Conservation (phyloP, 2,329 filamentous ascomycete species). For the Trichophyton simii region DNA sequence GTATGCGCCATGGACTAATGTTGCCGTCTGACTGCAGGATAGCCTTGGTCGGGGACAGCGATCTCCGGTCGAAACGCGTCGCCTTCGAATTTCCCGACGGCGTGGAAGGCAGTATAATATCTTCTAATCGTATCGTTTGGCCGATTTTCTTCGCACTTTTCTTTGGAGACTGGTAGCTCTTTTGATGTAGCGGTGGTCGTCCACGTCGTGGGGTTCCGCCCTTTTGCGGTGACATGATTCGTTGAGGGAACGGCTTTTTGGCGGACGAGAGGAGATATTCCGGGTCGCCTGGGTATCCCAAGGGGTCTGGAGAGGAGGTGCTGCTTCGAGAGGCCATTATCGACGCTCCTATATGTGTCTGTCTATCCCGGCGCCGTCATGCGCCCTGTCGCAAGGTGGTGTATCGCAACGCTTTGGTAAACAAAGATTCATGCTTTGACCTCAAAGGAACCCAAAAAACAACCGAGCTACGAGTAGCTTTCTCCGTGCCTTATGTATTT, state of each 20-base stretch:
- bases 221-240: slow-evolving; percentile 28
- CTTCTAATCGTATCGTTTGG: slow-evolving; percentile 31
- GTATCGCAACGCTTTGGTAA: neutral
- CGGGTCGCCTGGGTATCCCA: slow-evolving; percentile 31
- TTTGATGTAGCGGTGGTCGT: slow-evolving; percentile 6
- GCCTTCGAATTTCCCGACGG: slow-evolving; percentile 25
- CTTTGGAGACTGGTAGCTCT: slow-evolving; percentile 5
- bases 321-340: slow-evolving; percentile 24
- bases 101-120: slow-evolving; percentile 24
- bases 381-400: slow-evolving; percentile 1
- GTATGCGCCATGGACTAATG: slow-evolving; percentile 37
- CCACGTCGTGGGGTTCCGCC: slow-evolving; percentile 25
- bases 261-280: slow-evolving; percentile 34
- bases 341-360: neutral
- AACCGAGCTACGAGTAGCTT: neutral
- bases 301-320: slow-evolving; percentile 33
- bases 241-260: slow-evolving; percentile 26
- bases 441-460: neutral
- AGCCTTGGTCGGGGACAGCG: slow-evolving; percentile 27
- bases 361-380: neutral
- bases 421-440: neutral
- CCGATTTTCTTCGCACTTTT: slow-evolving; percentile 19
- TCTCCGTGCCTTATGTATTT: neutral
- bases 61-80: slow-evolving; percentile 14
- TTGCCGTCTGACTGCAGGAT: slow-evolving; percentile 25